Evolutionary conservation across 176 grass and related monocot genomes (phyloP), one percentile per base, ranked within the genome.

Genomic region (Oryza rufipogon): DNA sequence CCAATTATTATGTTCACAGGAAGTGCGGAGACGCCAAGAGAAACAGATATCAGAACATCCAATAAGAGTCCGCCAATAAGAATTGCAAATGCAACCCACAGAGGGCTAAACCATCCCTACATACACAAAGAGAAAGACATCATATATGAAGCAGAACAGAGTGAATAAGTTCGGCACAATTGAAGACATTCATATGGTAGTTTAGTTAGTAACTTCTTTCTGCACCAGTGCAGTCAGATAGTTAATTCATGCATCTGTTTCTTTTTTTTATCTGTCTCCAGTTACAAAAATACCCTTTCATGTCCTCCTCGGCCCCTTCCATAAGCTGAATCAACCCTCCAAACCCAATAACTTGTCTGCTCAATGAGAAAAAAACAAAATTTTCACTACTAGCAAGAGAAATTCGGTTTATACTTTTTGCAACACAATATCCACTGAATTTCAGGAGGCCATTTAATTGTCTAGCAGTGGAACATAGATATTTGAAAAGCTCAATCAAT

Each of bases 311-410:
- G 93, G 64, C 88, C 93, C 71, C 86, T 87, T 79, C 91, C 89
- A 87, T 92, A 94, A 86, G 91, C 84, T 85, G 97, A 86, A 84
- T 96, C 93, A 88, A 94, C 91, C 81, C 93, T 96, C 97, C 93
- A 99, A 81, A 99, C 93, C 97, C 93, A 96, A 90, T 99, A 99
- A 91, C 93, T 99, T 78, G 90, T 99, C 93, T 99, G 89, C 80
- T 91, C 72, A 81, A 87, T 76, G 73, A 10, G 89, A 93, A 94
- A 89, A 66, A 92, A 82, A 71, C 44, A 83, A 90, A 93, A 28
- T 13, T 76, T 83, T 85, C 87, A 97, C 74, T 74, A 77, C 69
- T 71, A 83, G 38, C 69, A 86, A 42, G 77, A 89, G 56, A 70
- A 86, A 80, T 75, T 70, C 3, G 44, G 86, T 81, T 66, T 83